A percentile compares a stretch with the other conserved stretches of the same genome.
These are phyloP conservation scores for Phylloporus arenicola DNA, from an alignment of 768 basidiomycete species.

Conservation along the genomic window DNA sequence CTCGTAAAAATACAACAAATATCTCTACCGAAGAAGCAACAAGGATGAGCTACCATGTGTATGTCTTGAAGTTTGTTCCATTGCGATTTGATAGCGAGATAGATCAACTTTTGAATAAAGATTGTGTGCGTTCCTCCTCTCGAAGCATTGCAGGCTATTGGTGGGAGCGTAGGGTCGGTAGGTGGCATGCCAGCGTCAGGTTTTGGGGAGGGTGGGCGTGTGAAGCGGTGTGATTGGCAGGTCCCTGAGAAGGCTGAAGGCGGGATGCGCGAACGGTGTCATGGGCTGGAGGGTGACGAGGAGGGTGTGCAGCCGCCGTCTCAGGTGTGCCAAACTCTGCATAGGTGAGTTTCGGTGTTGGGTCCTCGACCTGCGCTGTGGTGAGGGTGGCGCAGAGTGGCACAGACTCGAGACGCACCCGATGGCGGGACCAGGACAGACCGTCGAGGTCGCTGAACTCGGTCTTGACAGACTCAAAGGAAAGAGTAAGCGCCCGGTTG, in stretches of 20 bases:
- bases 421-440: constrained; percentile 42
- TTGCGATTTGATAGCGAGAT: constrained; percentile 13
- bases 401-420: constrained; percentile 14
- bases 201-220: constrained; percentile 7
- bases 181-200: constrained; percentile 13
- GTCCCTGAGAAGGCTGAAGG: constrained; percentile 14
- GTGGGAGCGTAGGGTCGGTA: constrained; percentile 4
- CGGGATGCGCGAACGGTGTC: constrained; percentile 39
- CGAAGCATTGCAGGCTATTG: background rate
- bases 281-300: constrained; percentile 14
- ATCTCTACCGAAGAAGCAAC: constrained; percentile 10
- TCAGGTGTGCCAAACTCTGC: constrained; percentile 17
- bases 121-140: background rate
- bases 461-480: constrained; percentile 52
- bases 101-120: constrained; percentile 15
- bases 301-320: constrained; percentile 8
- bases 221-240: constrained; percentile 22
- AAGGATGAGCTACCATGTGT: constrained; percentile 1
- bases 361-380: constrained; percentile 24
- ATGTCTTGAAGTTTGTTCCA: constrained; percentile 10
- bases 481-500: constrained; percentile 28
- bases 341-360: constrained; percentile 23
- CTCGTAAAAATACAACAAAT: constrained; percentile 20
- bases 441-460: constrained; percentile 62
- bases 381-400: background rate